Evolutionary conservation across 768 basidiomycete genomes (phyloP), one percentile per base, ranked within the genome.

Genomic region (Chiua virens): DNA sequence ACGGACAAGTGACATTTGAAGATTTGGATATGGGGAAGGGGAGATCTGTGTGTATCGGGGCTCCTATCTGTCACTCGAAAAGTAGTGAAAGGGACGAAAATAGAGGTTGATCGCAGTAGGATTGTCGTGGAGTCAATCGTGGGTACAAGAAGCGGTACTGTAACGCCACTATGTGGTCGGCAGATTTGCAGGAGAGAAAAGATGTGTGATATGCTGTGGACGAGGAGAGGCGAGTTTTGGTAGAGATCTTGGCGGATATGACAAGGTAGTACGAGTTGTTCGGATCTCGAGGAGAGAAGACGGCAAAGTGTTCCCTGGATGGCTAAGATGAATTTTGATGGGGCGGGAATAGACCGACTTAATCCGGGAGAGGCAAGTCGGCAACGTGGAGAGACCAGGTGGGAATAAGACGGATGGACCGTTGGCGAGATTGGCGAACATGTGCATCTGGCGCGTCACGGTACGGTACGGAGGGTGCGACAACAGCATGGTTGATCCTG

Each of bases 111-210:
- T 58, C 57, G 58, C 45, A 43, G 46, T 13, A 53, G 50, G 59
- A 60, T 60, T 60, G 60, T 49, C 60, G 50, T 40, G 0, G 28
- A 28, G 55, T 14, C 47, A 52, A 61, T 59, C 48, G 54, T 20
- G 54, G 23, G 45, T 39, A 17, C 39, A 21, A 32, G 34, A 34
- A 23, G 42, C 9, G 5, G 27, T 38, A 57, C 25, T 0, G 1
- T 36, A 18, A 38, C 45, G 57, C 57, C 53, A 56, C 58, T 25
- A 25, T 21, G 20, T 28, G 1, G 28, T 20, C 5, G 55, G 25
- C 25, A 25, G 25, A 25, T 25, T 25, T 25, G 25, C 25, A 17
- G n/a, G n/a, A n/a, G n/a, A n/a, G n/a, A n/a, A n/a, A n/a, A n/a
- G n/a, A n/a, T n/a, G n/a, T n/a, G n/a, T n/a, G n/a, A n/a, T n/a